A percentile compares a stretch with the other conserved stretches of the same genome.
Evolutionary conservation across 805 yeast genomes (phyloP).

Genomic region (Metschnikowia bowlesiae): DNA sequence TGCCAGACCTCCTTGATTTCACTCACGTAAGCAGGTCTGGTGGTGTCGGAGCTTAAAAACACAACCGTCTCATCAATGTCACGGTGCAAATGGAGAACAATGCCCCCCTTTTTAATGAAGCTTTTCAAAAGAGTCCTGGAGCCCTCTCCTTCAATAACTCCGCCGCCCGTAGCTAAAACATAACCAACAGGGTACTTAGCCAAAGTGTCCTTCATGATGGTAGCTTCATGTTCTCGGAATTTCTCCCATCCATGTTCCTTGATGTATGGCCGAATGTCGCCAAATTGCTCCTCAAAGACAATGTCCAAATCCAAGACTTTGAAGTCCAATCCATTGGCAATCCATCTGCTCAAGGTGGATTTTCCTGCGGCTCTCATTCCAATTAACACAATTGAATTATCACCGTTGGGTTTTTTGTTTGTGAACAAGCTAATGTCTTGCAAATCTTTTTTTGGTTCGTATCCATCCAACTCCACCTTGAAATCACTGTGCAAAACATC

Average conservation of each 20-base stretch:
- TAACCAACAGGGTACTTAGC: slow-evolving; percentile 41
- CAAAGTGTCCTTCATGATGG: slow-evolving; percentile 50
- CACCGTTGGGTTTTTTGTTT: slow-evolving; percentile 31
- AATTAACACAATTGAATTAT: slow-evolving; percentile 67
- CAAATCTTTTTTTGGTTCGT: slow-evolving; percentile 38
- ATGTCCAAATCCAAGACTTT: slow-evolving; percentile 72
- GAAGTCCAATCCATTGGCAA: slow-evolving; percentile 65
- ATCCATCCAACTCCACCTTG: slow-evolving; percentile 65
- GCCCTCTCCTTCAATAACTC: slow-evolving; percentile 74
- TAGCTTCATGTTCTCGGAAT: slow-evolving; percentile 67
- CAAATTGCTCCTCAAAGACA: slow-evolving; percentile 53
- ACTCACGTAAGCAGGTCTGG: slow-evolving; percentile 82
- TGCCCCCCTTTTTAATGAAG: slow-evolving; percentile 56
- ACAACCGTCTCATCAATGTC: slow-evolving; percentile 74
- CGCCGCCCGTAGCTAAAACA: slow-evolving; percentile 94
- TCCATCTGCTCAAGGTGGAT: slow-evolving; percentile 77
- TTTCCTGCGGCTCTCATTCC: slow-evolving; percentile 99
- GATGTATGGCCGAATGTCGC: slow-evolving; percentile 58
- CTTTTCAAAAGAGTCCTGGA: slow-evolving; percentile 61
- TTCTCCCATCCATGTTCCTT: slow-evolving; percentile 78
- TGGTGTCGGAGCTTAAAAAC: slow-evolving; percentile 70
- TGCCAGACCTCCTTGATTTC: slow-evolving; percentile 82
- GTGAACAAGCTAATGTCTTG: slow-evolving; percentile 17
- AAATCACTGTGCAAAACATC: slow-evolving; percentile 74
- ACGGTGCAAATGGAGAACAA: slow-evolving; percentile 88